Base-by-base conservation (phyloP, 257 asterid species). In the Verbena officinalis region DNA sequence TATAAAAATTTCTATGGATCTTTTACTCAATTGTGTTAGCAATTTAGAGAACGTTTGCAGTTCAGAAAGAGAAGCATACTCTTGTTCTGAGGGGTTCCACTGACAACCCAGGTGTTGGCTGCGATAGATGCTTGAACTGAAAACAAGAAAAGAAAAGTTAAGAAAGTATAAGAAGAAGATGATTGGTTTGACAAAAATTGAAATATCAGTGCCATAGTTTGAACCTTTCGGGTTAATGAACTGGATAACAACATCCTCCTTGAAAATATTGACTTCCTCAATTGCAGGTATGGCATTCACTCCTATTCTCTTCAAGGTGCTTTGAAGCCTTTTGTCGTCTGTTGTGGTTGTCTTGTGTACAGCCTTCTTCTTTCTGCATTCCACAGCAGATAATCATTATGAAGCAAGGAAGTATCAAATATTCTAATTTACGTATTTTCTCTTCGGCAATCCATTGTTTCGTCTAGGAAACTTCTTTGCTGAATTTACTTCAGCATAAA, bases 61-160 rank as follows among this genome's bases (percentile, higher is more conserved):
- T 27, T 11, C 34, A 46, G 44, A 45, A 21, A 54, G 0, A 55
- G 51, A 30, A 45, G 44, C 89, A 11, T 84, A 84, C 92, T 87
- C 79, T 87, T 87, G 38, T 85, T 87, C 62, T 87, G 95, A 27
- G 95, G 92, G 46, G 92, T 67, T 24, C 95, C 95, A 49, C 95
- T 87, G 36, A 87, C 95, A 67, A 87, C 92, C 95, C 95, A 87
- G 10, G 95, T 87, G 75, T 87, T 87, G 72, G 95, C 92, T 40
- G 90, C 88, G 49, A 87, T 76, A 33, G 95, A 87, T 48, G 95
- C 95, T 80, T 87, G 95, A 54, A 87, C 95, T 87, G 71, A n/a
- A 38, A 21, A 39, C 51, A 19, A 59, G 54, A 42, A 36, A 9
- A 6, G 7, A 63, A 0, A n/a, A 22, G 12, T 56, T 12, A 38